Evolutionary conservation across 805 yeast genomes (phyloP).

Genomic region (Saccharomycopsis schoenii): DNA sequence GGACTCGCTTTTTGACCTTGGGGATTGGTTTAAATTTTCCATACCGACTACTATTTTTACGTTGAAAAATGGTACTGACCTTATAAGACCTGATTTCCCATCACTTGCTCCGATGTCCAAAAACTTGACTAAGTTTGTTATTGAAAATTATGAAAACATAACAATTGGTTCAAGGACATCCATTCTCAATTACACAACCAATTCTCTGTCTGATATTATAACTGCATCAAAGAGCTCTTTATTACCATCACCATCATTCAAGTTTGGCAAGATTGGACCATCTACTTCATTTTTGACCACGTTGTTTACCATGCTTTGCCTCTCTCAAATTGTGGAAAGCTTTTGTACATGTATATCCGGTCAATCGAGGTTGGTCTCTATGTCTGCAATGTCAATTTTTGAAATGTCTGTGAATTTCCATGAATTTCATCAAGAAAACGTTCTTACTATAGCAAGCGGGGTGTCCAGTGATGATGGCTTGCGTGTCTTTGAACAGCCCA

Average conservation of each 20-base stretch:
- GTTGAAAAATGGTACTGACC: neutral
- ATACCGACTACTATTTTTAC: neutral
- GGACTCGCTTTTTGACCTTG: neutral
- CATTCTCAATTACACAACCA: neutral
- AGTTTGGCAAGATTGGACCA: constrained; percentile 31
- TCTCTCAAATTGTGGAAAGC: constrained; percentile 57
- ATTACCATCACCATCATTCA: neutral
- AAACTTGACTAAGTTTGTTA: neutral
- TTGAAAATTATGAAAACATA: neutral
- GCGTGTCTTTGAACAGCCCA: constrained; percentile 4
- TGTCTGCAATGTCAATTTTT: constrained; percentile 57
- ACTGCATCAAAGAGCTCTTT: neutral
- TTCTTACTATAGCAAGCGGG: constrained; percentile 27
- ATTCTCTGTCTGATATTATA: neutral
- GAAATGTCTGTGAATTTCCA: constrained; percentile 72
- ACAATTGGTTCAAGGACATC: neutral
- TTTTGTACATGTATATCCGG: constrained; percentile 51
- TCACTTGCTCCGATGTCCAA: neutral
- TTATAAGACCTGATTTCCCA: neutral
- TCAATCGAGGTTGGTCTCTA: constrained; percentile 44
- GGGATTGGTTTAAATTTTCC: neutral
- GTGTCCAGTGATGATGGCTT: neutral
- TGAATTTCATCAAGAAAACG: constrained; percentile 32
- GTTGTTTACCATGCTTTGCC: constrained; percentile 45
- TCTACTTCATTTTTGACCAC: constrained; percentile 47